Percentiles rank a stretch among this genome's conserved stretches.
These are phyloP conservation scores for Diaporthe sp. DNA, from an alignment of 2,329 filamentous ascomycete genomes.

Conservation along the genomic window DNA sequence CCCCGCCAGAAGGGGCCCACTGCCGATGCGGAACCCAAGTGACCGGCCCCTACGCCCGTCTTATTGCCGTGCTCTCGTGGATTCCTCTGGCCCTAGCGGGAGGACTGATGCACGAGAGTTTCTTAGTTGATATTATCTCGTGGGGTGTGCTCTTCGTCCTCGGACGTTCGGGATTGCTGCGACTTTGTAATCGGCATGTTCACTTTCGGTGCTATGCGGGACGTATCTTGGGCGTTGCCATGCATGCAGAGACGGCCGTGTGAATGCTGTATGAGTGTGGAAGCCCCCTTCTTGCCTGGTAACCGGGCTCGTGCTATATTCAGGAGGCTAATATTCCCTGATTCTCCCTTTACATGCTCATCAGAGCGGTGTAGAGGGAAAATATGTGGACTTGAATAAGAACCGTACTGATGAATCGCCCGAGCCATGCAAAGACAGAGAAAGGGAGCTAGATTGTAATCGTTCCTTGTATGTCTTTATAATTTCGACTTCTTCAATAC, in stretches of 20 bases:
- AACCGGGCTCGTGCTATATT: not conserved
- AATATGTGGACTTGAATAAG: not conserved
- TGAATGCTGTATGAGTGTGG: not conserved
- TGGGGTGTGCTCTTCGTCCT: not conserved
- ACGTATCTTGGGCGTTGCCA: not conserved
- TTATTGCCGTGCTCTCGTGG: constrained; percentile 15
- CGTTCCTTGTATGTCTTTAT: too few species aligned
- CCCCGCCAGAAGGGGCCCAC: not conserved
- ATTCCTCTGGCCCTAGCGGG: not conserved
- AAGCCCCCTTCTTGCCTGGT: not conserved
- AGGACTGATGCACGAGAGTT: not conserved
- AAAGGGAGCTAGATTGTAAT: not conserved
- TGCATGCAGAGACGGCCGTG: not conserved
- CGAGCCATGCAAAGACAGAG: not conserved
- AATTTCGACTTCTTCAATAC: too few species aligned
- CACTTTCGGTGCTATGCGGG: not conserved
- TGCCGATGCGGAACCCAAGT: not conserved
- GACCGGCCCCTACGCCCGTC: not conserved
- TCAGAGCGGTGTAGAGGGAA: not conserved
- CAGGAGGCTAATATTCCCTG: not conserved
- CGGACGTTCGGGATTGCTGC: not conserved
- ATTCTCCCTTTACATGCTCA: not conserved
- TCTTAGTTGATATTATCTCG: not conserved
- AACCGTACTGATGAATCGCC: not conserved
- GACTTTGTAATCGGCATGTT: too few species aligned